Evolutionary conservation across 1,284 basidiomycete genomes (phyloP).

Genomic region (Jaminaea rosea): DNA sequence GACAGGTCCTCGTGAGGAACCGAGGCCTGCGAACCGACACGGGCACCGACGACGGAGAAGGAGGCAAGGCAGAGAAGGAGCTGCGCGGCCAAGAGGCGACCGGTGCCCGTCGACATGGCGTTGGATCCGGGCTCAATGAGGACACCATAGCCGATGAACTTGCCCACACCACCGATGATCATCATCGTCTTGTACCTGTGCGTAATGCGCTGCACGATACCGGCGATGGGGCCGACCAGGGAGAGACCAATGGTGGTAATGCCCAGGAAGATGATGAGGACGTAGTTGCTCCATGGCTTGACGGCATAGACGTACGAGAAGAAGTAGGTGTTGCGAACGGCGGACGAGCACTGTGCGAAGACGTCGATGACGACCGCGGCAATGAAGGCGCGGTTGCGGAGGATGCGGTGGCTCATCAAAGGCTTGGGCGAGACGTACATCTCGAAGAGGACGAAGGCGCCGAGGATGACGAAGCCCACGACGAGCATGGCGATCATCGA

Average conservation of each 20-base stretch:
- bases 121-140: neutral
- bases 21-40: slow-evolving; percentile 47
- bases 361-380: slow-evolving; percentile 45
- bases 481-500: slow-evolving; percentile 49
- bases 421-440: slow-evolving; percentile 46
- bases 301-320: slow-evolving; percentile 48
- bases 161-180: slow-evolving; percentile 9
- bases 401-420: slow-evolving; percentile 48
- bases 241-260: slow-evolving; percentile 11
- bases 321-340: slow-evolving; percentile 47
- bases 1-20: slow-evolving; percentile 49
- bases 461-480: slow-evolving; percentile 47
- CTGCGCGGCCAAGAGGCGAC: slow-evolving; percentile 21
- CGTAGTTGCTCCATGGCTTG: slow-evolving; percentile 24
- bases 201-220: slow-evolving; percentile 4
- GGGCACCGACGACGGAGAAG: slow-evolving; percentile 45
- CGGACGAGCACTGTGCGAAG: slow-evolving; percentile 47
- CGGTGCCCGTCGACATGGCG: slow-evolving; percentile 8
- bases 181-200: slow-evolving; percentile 12
- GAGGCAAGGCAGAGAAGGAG: slow-evolving; percentile 43
- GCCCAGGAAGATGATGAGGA: slow-evolving; percentile 25
- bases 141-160: slow-evolving; percentile 6
- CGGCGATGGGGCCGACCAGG: slow-evolving; percentile 7
- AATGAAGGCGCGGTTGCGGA: slow-evolving; percentile 45
- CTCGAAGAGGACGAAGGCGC: slow-evolving; percentile 48